Evolutionary conservation across 2,329 filamentous ascomycete genomes (phyloP).

Genomic region (Fusarium pseudonygamai): DNA sequence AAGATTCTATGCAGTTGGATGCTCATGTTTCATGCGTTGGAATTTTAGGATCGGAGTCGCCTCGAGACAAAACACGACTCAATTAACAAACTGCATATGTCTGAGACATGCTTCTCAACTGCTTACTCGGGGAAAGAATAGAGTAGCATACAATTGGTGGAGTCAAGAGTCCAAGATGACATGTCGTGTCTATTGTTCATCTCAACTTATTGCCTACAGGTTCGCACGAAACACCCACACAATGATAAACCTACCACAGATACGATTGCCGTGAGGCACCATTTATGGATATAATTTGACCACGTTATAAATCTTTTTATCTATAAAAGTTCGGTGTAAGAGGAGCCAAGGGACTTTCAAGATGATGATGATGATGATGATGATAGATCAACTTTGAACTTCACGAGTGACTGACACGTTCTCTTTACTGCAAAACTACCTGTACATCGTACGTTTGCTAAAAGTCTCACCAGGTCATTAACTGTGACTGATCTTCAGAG

Average conservation of each 20-base stretch:
- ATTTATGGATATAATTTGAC: neutral
- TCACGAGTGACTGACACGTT: too few species aligned
- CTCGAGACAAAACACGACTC: neutral
- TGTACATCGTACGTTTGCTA: accelerated
- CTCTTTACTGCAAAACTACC: neutral
- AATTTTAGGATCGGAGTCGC: neutral
- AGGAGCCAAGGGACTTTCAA: too few species aligned
- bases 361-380: too few species aligned
- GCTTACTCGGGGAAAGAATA: neutral
- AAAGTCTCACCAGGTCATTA: neutral
- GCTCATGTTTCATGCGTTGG: neutral
- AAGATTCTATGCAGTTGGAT: neutral
- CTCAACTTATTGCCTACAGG: neutral
- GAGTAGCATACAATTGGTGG: neutral
- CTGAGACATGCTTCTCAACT: neutral
- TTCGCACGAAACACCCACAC: neutral
- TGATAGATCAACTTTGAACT: too few species aligned
- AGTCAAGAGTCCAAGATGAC: neutral
- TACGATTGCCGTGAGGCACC: accelerated
- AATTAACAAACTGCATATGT: neutral
- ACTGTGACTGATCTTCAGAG: accelerated
- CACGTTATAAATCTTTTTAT: neutral
- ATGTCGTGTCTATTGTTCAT: neutral
- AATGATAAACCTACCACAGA: too few species aligned
- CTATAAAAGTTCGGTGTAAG: neutral